Conservation (phyloP, 768 basidiomycete genomes). For the Leccinum boreale region DNA sequence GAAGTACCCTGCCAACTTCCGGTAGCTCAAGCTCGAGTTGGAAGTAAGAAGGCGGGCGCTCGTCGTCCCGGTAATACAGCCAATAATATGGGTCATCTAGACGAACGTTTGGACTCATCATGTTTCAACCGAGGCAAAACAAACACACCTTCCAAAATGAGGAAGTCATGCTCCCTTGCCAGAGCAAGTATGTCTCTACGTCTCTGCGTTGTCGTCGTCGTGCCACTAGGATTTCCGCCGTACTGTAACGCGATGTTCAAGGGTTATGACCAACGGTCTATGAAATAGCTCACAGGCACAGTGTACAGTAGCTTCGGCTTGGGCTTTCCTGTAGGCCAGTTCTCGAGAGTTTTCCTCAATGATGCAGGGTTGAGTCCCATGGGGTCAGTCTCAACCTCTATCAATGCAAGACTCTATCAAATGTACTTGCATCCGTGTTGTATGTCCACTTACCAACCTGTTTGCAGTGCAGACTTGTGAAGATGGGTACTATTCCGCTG, state of each 20-base stretch:
- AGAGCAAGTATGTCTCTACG: conserved; percentile 62
- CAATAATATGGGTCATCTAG: conserved; percentile 69
- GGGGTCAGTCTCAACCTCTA: conserved; percentile 71
- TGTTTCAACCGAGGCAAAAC: background rate
- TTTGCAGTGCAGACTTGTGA: conserved; percentile 48
- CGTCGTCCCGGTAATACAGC: conserved; percentile 58
- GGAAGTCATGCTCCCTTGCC: conserved; percentile 62
- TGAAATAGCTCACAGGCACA: conserved; percentile 46
- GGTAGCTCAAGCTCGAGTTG: background rate
- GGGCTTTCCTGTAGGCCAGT: conserved; percentile 63
- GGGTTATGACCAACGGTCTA: background rate
- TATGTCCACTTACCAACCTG: conserved; percentile 42
- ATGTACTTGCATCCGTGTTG: background rate
- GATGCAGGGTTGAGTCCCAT: conserved; percentile 57
- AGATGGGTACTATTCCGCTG: conserved; percentile 61
- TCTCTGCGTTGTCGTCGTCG: conserved; percentile 62
- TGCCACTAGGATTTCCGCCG: conserved; percentile 79
- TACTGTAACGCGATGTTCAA: conserved; percentile 37
- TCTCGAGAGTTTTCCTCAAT: conserved; percentile 57
- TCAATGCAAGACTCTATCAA: conserved; percentile 23
- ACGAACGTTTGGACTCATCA: background rate
- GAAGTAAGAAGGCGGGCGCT: conserved; percentile 33
- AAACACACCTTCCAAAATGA: conserved; percentile 69
- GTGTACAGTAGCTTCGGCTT: conserved; percentile 76
- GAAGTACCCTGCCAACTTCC: conserved; percentile 42